phyloP scores from a whole-genome alignment of 768 basidiomycete species.

The Grammothele lineata region DNA sequence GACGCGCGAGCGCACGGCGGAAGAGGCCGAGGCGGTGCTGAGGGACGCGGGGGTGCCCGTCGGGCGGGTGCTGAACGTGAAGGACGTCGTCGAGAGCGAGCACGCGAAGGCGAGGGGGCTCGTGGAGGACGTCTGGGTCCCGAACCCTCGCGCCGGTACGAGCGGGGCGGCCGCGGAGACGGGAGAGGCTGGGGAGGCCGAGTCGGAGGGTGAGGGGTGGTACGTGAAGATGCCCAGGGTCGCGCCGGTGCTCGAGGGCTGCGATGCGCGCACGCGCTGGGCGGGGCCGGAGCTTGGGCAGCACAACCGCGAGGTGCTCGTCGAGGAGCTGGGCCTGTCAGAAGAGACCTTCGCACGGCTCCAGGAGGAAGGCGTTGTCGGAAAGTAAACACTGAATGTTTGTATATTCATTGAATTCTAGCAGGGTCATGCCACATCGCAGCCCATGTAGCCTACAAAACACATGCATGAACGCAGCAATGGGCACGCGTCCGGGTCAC shows the following conservation, averaged over 20 bases:
- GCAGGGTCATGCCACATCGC: too few species aligned
- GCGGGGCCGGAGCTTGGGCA: slow-evolving; percentile 65
- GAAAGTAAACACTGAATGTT: slow-evolving; percentile 16
- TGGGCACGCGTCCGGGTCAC: too few species aligned
- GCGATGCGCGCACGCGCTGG: slow-evolving; percentile 56
- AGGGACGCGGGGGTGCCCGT: slow-evolving; percentile 55
- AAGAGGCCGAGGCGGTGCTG: slow-evolving; percentile 50
- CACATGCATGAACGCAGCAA: not conserved
- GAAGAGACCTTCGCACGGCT: slow-evolving; percentile 22
- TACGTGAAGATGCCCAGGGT: slow-evolving; percentile 64
- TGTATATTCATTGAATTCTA: not conserved
- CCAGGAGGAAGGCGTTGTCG: slow-evolving; percentile 22
- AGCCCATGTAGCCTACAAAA: too few species aligned
- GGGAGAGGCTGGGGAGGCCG: slow-evolving; percentile 1
- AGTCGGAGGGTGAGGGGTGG: slow-evolving; percentile 38
- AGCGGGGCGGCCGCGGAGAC: not conserved
- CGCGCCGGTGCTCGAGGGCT: slow-evolving; percentile 59
- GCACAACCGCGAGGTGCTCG: slow-evolving; percentile 31
- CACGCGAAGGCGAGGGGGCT: slow-evolving; percentile 52
- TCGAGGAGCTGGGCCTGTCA: slow-evolving; percentile 24
- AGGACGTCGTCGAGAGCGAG: slow-evolving; percentile 57
- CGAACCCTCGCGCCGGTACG: too few species aligned
- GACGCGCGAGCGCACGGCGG: slow-evolving; percentile 47
- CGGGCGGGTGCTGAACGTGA: slow-evolving; percentile 58
- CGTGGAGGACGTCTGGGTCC: slow-evolving; percentile 56